Conservation (phyloP, 2,329 filamentous ascomycete species). For the Epichloe uncinata region DNA sequence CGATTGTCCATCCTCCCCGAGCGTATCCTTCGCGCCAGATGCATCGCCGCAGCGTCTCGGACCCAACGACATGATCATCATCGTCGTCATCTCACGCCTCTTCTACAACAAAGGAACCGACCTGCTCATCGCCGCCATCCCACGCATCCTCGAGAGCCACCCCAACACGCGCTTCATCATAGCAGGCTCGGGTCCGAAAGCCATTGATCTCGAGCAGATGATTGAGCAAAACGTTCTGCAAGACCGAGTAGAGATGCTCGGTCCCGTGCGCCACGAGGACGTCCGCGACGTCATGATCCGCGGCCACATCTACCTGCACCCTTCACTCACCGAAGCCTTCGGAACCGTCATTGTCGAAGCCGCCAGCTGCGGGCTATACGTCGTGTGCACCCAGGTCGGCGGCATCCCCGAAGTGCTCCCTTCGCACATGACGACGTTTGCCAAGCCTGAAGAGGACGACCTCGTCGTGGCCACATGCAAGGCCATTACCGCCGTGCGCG, state of each 20-base stretch:
- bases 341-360: constrained; percentile 97
- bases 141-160: constrained; percentile 76
- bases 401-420: constrained; percentile 95
- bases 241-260: constrained; percentile 84
- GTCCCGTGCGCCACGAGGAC: constrained; percentile 86
- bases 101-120: constrained; percentile 99
- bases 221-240: constrained; percentile 89
- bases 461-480: constrained; percentile 78
- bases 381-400: constrained; percentile 91
- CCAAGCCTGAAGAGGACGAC: constrained; percentile 92
- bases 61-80: constrained; percentile 79
- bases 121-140: constrained; percentile 89
- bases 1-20: constrained; percentile 24
- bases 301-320: constrained; percentile 92
- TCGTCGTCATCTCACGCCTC: constrained; percentile 90
- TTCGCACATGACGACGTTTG: constrained; percentile 93
- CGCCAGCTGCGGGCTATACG: constrained; percentile 87
- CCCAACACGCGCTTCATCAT: constrained; percentile 95
- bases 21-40: constrained; percentile 25
- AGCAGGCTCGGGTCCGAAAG: constrained; percentile 87
- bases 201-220: constrained; percentile 97
- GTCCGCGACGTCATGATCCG: constrained; percentile 95
- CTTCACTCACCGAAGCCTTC: constrained; percentile 90
- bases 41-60: constrained; percentile 55
- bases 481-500: constrained; percentile 75